phyloP scores from a whole-genome alignment of 2,329 filamentous ascomycete genomes.

The Ophiostoma sp. region DNA sequence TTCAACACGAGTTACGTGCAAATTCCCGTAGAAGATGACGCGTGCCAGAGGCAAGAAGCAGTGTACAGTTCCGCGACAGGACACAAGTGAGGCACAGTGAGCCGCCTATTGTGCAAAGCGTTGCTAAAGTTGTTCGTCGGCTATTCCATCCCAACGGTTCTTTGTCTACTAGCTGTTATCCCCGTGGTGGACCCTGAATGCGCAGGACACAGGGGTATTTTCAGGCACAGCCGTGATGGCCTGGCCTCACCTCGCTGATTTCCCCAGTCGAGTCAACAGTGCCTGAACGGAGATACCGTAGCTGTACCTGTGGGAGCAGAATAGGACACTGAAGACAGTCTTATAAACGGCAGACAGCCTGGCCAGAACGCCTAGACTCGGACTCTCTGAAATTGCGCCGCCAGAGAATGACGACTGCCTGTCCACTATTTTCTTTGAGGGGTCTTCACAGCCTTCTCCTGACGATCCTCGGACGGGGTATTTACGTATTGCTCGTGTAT shows the following conservation, averaged over 20 bases:
- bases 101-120: too few relatives aligned
- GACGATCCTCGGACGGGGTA: neutral
- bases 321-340: neutral
- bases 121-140: neutral
- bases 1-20: slow-evolving; percentile 4
- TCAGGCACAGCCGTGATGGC: slow-evolving; percentile 4
- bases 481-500: neutral
- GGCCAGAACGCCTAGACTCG: neutral
- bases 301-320: neutral
- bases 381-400: neutral
- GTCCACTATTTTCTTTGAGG: slow-evolving; percentile 5
- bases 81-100: neutral
- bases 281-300: neutral
- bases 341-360: neutral
- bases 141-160: neutral
- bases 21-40: neutral
- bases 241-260: neutral
- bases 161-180: neutral
- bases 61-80: neutral
- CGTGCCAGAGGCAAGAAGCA: neutral
- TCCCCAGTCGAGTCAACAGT: neutral
- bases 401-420: neutral
- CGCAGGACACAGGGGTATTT: neutral
- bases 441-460: slow-evolving; percentile 9
- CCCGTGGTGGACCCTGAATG: neutral